phyloP scores from a whole-genome alignment of 306 rosid genomes.

The Fragaria nilgerrensis region DNA sequence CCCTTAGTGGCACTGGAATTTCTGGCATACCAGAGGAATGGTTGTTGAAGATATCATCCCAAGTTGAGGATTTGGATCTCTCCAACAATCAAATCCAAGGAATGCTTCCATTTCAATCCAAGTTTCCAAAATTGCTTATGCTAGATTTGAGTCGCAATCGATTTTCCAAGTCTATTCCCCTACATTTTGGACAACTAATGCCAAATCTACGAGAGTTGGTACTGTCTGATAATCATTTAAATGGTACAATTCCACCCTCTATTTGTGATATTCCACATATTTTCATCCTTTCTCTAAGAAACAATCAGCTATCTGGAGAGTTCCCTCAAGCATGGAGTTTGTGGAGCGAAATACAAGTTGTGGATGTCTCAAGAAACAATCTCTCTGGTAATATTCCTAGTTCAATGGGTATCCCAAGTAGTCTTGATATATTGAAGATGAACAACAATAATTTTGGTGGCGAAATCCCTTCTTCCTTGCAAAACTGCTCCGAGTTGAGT shows the following conservation, averaged over 20 bases:
- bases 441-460: background rate
- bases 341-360: background rate
- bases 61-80: background rate
- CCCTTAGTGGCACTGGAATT: background rate
- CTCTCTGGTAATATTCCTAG: background rate
- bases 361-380: background rate
- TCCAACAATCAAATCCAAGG: background rate
- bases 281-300: background rate
- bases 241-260: background rate
- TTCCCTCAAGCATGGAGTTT: background rate
- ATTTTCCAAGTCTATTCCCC: background rate
- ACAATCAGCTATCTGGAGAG: background rate
- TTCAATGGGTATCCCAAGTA: background rate
- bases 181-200: background rate
- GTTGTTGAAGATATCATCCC: background rate
- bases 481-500: background rate
- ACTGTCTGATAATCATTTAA: background rate
- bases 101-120: background rate
- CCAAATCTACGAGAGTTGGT: background rate
- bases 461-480: background rate
- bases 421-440: background rate
- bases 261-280: background rate
- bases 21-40: background rate
- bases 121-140: accelerated
- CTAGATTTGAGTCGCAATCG: background rate